phyloP scores from a whole-genome alignment of 768 basidiomycete species.

The Ramaria rubella region DNA sequence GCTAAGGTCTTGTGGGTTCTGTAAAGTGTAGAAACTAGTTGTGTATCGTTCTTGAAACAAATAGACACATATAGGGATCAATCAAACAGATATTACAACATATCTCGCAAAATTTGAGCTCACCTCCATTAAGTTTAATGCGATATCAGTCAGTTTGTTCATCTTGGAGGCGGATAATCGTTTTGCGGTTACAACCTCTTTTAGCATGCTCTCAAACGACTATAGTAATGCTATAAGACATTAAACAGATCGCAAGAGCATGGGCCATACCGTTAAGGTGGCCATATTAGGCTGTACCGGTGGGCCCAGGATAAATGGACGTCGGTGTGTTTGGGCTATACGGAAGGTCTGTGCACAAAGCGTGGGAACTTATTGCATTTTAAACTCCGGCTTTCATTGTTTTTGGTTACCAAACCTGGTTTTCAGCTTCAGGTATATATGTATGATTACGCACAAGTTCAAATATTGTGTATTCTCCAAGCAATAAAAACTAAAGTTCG shows the following conservation, averaged over 20 bases:
- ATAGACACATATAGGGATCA: neutral
- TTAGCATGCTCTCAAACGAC: conserved; percentile 77
- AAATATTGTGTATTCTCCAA: no score
- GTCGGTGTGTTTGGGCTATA: neutral
- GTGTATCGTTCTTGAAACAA: conserved; percentile 64
- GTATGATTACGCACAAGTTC: no score
- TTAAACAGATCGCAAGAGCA: neutral
- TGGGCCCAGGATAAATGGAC: neutral
- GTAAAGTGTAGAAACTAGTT: conserved; percentile 83
- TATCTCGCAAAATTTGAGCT: conserved; percentile 23
- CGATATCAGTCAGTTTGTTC: conserved; percentile 64
- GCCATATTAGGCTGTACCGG: neutral
- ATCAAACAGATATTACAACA: neutral
- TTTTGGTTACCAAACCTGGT: no score
- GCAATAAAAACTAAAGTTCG: no score
- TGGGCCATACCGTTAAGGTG: neutral
- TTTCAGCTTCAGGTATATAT: no score
- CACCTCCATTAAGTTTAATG: conserved; percentile 74
- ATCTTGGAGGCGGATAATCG: conserved; percentile 86
- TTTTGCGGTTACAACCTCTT: conserved; percentile 76
- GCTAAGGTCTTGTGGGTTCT: conserved; percentile 80
- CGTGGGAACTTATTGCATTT: neutral
- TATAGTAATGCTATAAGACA: conserved; percentile 24
- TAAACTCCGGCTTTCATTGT: neutral
- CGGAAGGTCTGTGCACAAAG: neutral